phyloP scores from a whole-genome alignment of 75 land plant species.

The Pinus taeda region DNA sequence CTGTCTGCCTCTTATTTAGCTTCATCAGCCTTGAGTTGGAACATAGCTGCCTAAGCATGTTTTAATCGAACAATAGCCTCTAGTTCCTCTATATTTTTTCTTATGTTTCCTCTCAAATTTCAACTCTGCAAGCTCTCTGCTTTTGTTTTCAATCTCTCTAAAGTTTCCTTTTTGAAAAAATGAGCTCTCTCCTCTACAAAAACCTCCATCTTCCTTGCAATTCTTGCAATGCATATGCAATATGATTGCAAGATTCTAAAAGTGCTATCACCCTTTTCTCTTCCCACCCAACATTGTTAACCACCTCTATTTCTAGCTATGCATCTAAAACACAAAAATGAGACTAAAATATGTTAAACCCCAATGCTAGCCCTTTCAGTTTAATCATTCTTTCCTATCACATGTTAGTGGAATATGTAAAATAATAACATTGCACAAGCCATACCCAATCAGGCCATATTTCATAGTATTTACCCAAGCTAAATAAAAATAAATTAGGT shows the following conservation, averaged over 20 bases:
- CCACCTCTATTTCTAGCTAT: constrained; percentile 54
- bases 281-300: constrained; percentile 43
- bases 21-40: constrained; percentile 85
- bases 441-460: too few species aligned
- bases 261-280: constrained; percentile 69
- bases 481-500: too few species aligned
- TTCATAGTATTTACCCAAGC: too few species aligned
- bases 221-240: constrained; percentile 94
- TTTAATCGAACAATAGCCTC: constrained; percentile 80
- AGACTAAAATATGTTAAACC: too few species aligned
- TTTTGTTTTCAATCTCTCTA: constrained; percentile 85
- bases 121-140: constrained; percentile 63
- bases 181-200: constrained; percentile 84
- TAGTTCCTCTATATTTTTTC: constrained; percentile 76
- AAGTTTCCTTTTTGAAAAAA: constrained; percentile 65
- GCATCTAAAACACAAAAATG: background rate
- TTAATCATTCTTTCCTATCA: too few species aligned
- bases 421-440: too few species aligned
- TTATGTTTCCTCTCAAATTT: constrained; percentile 78
- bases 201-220: constrained; percentile 81
- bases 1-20: constrained; percentile 87
- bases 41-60: constrained; percentile 91
- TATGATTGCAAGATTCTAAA: constrained; percentile 82
- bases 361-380: too few species aligned
- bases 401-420: too few species aligned